Evolutionary conservation across 495 filamentous ascomycete genomes (phyloP).

Genomic region (Tuber microsphaerosporum): DNA sequence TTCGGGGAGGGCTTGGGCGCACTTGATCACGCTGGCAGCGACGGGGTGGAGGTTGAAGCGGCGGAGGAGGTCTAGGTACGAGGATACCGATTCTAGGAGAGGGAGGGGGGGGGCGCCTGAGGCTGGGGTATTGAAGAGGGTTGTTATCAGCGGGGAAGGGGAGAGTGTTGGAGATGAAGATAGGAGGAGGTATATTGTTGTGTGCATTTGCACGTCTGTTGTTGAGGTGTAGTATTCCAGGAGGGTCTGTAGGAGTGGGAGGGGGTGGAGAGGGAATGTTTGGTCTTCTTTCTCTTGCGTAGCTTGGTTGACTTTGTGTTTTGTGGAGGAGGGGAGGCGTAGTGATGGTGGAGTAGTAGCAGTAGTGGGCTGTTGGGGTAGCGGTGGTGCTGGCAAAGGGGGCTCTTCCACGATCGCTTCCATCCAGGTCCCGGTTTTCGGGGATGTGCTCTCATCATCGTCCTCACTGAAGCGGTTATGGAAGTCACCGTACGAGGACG

Average conservation of each 20-base stretch:
- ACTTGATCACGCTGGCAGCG: not conserved
- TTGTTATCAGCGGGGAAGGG: not conserved
- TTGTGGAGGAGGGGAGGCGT: not conserved
- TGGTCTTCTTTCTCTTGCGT: not conserved
- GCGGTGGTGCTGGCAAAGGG: not conserved
- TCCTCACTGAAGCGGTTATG: constrained; percentile 23
- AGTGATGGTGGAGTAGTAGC: not conserved
- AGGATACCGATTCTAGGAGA: not conserved
- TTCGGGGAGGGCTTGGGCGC: constrained; percentile 1
- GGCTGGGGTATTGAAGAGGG: not conserved
- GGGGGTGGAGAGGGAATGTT: not conserved
- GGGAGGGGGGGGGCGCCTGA: not conserved
- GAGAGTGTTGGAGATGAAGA: not conserved
- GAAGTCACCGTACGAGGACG: constrained; percentile 25
- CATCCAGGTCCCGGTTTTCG: constrained; percentile 15
- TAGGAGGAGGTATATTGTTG: not conserved
- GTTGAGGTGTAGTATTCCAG: not conserved
- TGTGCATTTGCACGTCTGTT: constrained; percentile 2
- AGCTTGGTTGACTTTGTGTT: not conserved
- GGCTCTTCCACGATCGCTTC: constrained; percentile 27
- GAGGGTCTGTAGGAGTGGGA: not conserved
- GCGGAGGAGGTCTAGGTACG: not conserved
- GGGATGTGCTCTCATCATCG: constrained; percentile 16
- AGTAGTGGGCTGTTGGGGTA: not conserved
- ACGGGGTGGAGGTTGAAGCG: not conserved